phyloP scores from a whole-genome alignment of 2,329 filamentous ascomycete species.

The Aspergillus piperis region DNA sequence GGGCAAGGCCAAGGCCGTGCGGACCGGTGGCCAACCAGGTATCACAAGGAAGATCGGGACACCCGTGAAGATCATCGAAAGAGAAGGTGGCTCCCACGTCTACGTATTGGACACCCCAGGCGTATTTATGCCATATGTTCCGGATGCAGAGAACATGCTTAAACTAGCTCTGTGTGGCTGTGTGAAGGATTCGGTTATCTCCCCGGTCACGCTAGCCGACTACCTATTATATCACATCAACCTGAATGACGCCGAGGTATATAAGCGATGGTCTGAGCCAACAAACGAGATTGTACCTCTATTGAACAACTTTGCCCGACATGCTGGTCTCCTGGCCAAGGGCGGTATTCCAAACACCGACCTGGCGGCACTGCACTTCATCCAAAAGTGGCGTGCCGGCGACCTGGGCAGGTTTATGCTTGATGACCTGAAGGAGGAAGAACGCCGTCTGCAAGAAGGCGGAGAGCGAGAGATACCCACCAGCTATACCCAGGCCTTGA shows the following conservation, averaged over 20 bases:
- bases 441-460: conserved; percentile 51
- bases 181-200: conserved; percentile 85
- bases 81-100: conserved; percentile 60
- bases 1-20: conserved; percentile 67
- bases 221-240: conserved; percentile 90
- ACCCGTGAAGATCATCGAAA: conserved; percentile 76
- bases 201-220: conserved; percentile 76
- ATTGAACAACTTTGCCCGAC: conserved; percentile 68
- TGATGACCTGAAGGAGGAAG: conserved; percentile 69
- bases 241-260: conserved; percentile 61
- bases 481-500: conserved; percentile 49
- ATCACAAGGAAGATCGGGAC: conserved; percentile 83
- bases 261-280: conserved; percentile 64
- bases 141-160: conserved; percentile 83
- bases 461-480: conserved; percentile 33
- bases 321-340: conserved; percentile 73
- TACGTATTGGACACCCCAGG: conserved; percentile 92
- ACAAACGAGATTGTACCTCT: conserved; percentile 83
- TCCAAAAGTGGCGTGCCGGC: conserved; percentile 80
- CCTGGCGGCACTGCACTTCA: conserved; percentile 73
- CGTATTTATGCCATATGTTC: conserved; percentile 91
- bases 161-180: conserved; percentile 90
- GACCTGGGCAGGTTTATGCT: conserved; percentile 74
- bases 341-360: conserved; percentile 72
- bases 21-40: conserved; percentile 83